A percentile compares a stretch with the other conserved stretches of the same genome.
phyloP scores from a whole-genome alignment of 495 filamentous ascomycete species.

The Hyaloscypha bicolor region DNA sequence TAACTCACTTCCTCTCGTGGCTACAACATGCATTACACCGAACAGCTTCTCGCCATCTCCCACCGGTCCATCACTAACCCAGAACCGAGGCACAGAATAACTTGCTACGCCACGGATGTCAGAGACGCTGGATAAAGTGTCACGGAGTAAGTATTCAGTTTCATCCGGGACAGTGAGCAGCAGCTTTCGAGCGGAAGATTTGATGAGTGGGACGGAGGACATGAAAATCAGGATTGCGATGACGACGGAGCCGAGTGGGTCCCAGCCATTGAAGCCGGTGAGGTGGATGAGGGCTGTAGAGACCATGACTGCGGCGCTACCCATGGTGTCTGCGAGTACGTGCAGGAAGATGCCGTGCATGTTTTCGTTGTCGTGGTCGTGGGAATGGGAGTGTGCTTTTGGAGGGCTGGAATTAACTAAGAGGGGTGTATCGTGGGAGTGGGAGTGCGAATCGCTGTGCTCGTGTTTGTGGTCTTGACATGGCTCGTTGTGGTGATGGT shows the following conservation, averaged over 20 bases:
- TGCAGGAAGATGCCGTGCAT: conserved; percentile 99
- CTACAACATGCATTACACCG: conserved; percentile 84
- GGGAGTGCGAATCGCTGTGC: conserved; percentile 29
- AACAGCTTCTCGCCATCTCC: conserved; percentile 55
- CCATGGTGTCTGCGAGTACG: conserved; percentile 91
- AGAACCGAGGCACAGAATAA: conserved; percentile 90
- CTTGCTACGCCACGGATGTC: conserved; percentile 81
- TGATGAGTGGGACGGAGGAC: conserved; percentile 86
- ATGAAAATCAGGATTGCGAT: conserved; percentile 92
- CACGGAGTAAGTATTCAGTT: conserved; percentile 85
- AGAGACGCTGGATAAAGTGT: conserved; percentile 81
- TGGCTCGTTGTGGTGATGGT: conserved; percentile 7
- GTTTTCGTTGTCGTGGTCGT: conserved; percentile 88
- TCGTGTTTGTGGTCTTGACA: conserved; percentile 27
- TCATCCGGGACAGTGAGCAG: conserved; percentile 83
- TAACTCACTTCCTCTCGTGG: conserved; percentile 65
- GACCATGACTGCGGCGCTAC: conserved; percentile 91
- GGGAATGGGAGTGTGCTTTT: conserved; percentile 39
- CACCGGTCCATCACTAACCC: conserved; percentile 70
- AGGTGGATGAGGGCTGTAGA: conserved; percentile 87
- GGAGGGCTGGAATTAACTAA: conserved; percentile 30
- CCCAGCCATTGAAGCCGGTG: conserved; percentile 90
- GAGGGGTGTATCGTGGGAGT: conserved; percentile 22
- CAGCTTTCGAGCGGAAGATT: conserved; percentile 75
- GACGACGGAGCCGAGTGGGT: conserved; percentile 89